Evolutionary conservation across 176 grass and related monocot species (phyloP).

Genomic region (Otatea glauca): DNA sequence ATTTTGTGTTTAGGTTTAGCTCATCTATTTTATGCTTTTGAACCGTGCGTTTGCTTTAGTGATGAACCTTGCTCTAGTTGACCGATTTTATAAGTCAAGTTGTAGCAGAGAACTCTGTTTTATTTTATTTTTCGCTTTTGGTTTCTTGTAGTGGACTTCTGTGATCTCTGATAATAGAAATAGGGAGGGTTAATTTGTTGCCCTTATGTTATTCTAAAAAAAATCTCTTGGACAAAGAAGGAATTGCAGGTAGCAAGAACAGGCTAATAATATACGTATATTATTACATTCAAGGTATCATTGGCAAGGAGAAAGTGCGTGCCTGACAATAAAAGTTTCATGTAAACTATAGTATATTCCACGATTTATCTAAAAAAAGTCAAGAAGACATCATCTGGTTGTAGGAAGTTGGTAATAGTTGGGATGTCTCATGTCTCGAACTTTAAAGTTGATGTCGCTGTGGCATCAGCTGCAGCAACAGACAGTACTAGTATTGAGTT

Average conservation of each 20-base stretch:
- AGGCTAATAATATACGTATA: neutral
- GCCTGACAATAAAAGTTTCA: neutral
- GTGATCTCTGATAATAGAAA: no score
- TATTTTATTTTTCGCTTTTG: no score
- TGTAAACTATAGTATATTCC: neutral
- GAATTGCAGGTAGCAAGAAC: neutral
- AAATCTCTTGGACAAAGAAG: neutral
- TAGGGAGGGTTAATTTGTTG: no score
- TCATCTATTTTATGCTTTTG: no score
- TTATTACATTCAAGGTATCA: neutral
- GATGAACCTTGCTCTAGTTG: no score
- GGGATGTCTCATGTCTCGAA: neutral
- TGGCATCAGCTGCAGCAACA: conserved; percentile 4
- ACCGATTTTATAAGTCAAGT: no score
- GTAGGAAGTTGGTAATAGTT: neutral
- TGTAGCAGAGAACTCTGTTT: no score
- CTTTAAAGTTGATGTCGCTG: neutral
- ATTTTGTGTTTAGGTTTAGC: no score
- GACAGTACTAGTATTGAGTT: neutral
- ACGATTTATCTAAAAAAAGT: neutral
- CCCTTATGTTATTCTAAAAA: no score
- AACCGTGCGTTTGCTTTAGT: no score
- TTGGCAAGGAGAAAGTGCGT: neutral
- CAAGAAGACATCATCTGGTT: neutral
- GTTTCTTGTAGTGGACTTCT: no score